Conservation (phyloP, 257 asterid genomes). For the Nyctanthes arbortristis region DNA sequence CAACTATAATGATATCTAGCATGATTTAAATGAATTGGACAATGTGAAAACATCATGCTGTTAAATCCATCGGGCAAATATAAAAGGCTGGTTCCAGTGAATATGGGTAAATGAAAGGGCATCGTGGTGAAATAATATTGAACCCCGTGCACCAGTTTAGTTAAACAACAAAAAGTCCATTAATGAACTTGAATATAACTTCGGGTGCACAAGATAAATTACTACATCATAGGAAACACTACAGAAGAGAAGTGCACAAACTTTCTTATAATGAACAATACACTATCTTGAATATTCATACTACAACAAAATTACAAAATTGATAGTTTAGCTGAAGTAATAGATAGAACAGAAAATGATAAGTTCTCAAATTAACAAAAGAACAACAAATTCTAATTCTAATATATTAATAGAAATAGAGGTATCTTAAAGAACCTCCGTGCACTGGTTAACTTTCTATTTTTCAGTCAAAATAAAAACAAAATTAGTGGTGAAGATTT, state of each 20-base stretch:
- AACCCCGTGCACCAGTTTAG: conserved; percentile 1
- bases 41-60: not conserved
- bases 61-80: conserved; percentile 4
- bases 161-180: no score
- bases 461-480: no score
- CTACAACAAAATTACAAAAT: not conserved
- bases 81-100: not conserved
- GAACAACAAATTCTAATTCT: no score
- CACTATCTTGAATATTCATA: no score
- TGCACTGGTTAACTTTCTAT: no score
- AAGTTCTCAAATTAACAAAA: not conserved
- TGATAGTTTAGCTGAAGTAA: not conserved
- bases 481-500: no score
- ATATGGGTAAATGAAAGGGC: conserved; percentile 1
- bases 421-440: not conserved
- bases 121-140: not conserved
- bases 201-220: no score
- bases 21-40: not conserved
- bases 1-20: not conserved
- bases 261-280: not conserved
- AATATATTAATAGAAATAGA: not conserved
- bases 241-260: not conserved
- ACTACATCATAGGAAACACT: not conserved
- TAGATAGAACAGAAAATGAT: no score
- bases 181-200: no score